These are phyloP conservation scores for Globisporangium rhizosaccharum DNA, from an alignment of 352 stramenopile species.

Conservation along the genomic window DNA sequence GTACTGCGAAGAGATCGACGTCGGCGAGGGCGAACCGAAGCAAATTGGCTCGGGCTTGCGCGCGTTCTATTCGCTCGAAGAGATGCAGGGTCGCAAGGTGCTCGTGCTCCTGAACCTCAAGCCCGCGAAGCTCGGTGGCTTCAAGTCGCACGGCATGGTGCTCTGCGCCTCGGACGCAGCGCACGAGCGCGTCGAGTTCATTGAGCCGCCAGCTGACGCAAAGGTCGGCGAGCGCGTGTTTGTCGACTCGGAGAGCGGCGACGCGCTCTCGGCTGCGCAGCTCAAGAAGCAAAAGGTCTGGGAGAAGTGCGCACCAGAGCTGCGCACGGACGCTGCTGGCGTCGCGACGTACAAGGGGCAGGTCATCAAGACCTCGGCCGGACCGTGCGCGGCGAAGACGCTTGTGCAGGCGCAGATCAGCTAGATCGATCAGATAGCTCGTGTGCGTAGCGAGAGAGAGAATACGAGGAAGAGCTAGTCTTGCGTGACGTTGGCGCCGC, in stretches of 20 bases:
- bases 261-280: conserved; percentile 70
- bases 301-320: conserved; percentile 64
- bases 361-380: conserved; percentile 65
- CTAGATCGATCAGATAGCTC: conserved; percentile 20
- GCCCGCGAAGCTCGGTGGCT: conserved; percentile 94
- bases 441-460: not conserved
- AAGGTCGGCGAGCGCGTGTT: conserved; percentile 92
- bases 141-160: conserved; percentile 97
- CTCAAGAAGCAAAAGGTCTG: conserved; percentile 89
- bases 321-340: conserved; percentile 59
- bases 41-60: conserved; percentile 94
- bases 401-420: conserved; percentile 66
- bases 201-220: conserved; percentile 90
- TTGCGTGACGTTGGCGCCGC: too few relatives aligned
- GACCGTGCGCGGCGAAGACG: conserved; percentile 52
- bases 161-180: conserved; percentile 89
- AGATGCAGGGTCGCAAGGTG: conserved; percentile 94
- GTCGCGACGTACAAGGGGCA: conserved; percentile 81
- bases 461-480: too few relatives aligned
- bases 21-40: conserved; percentile 92
- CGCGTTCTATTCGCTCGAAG: conserved; percentile 92
- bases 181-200: conserved; percentile 92
- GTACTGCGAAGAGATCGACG: conserved; percentile 99
- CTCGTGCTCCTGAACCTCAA: conserved; percentile 99
- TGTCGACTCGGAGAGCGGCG: conserved; percentile 63